Evolutionary conservation across 2,329 filamentous ascomycete genomes (phyloP).

Genomic region (Pezicula neosporulosa): DNA sequence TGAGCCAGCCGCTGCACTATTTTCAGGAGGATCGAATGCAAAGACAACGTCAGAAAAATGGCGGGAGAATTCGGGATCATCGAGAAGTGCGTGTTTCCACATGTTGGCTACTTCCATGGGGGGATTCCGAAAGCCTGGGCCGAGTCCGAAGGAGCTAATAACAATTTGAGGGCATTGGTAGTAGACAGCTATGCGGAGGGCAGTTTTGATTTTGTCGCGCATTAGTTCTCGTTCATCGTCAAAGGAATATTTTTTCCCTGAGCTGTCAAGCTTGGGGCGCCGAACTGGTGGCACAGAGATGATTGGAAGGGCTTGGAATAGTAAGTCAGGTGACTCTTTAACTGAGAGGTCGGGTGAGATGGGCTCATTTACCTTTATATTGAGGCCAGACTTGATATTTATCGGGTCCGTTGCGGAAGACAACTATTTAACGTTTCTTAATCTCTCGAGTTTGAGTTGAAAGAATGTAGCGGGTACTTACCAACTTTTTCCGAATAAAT

Average conservation of each 20-base stretch:
- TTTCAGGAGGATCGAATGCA: slow-evolving; percentile 54
- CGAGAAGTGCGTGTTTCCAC: slow-evolving; percentile 62
- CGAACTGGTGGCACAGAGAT: slow-evolving; percentile 70
- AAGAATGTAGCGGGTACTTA: slow-evolving; percentile 31
- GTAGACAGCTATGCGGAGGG: slow-evolving; percentile 65
- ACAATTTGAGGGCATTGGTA: slow-evolving; percentile 55
- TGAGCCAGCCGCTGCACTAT: slow-evolving; percentile 32
- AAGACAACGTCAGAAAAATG: slow-evolving; percentile 61
- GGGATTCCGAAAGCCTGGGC: slow-evolving; percentile 61
- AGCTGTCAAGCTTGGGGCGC: slow-evolving; percentile 68
- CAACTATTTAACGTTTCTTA: slow-evolving; percentile 40
- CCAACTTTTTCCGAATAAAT: slow-evolving; percentile 68
- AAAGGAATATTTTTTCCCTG: slow-evolving; percentile 69
- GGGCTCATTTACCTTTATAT: slow-evolving; percentile 34
- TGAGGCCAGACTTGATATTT: slow-evolving; percentile 55
- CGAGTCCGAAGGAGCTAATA: slow-evolving; percentile 62
- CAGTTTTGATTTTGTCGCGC: slow-evolving; percentile 67
- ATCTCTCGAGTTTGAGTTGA: not conserved
- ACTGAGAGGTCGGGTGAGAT: too few species aligned
- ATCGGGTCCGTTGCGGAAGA: slow-evolving; percentile 66
- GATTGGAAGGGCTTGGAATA: slow-evolving; percentile 53
- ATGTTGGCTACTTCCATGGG: slow-evolving; percentile 61
- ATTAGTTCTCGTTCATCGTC: slow-evolving; percentile 67
- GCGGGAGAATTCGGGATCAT: slow-evolving; percentile 58
- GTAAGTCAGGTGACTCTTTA: slow-evolving; percentile 1